Base-by-base conservation (phyloP, 2,329 filamentous ascomycete species). In the Mycogone perniciosa region DNA sequence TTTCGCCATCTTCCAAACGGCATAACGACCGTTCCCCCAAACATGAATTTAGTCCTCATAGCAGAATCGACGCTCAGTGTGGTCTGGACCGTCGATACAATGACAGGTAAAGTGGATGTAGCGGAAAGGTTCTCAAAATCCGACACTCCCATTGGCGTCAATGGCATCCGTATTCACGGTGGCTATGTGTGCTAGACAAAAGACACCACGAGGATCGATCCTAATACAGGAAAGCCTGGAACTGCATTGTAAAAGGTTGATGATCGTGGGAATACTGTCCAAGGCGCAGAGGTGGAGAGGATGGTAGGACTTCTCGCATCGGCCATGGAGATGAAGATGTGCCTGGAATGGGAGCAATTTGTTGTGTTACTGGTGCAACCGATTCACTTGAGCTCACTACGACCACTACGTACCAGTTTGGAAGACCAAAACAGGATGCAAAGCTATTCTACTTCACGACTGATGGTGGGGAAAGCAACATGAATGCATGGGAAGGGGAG, bases 171-270 rank as follows among this genome's bases (percentile, higher is more conserved):
- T 9, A 39, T 43, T 31, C 31, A 34, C 37, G 27, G 41, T 10
- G 46, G 42, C 4, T 7, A 26, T 11, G 42, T 53, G 2, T 49
- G 35, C 9, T 53, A 41, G 46, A 41, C 42, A 6, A 53, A 54
- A n/a, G 6, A 27, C 37, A 48, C 30, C 26, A 13, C 9, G 7
- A 27, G 6, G 4, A 44, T 27, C 10, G 13, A 27, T 11, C n/a
- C 34, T 11, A 29, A 27, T 6, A 39, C 44, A 5, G 35, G 29
- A 7, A 11, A 37, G 6, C 13, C 43, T 11, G 30, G 35, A n/a
- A 29, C 30, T 8, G 43, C 30, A 4, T 11, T 53, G 13, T 38
- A 42, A n/a, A n/a, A 35, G n/a, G 30, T 50, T 7, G 33, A 34
- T 4, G 7, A 35, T 10, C 20, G 29, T 13, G 43, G 43, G 11